Base-by-base conservation (phyloP, 257 asterid genomes). In the Linaria vulgaris region DNA sequence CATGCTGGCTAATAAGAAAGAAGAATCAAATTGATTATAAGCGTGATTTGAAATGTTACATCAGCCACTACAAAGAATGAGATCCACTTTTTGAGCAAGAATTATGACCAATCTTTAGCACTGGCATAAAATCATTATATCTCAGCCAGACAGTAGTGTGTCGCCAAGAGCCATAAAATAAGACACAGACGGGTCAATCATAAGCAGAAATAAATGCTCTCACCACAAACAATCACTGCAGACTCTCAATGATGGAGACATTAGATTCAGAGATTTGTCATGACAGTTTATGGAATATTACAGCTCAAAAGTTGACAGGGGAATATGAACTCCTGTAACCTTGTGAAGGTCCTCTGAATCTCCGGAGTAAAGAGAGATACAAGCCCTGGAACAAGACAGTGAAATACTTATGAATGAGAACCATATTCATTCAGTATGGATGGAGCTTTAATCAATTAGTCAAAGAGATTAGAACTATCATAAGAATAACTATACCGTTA, bases 281-380 rank as follows among this genome's bases (percentile, higher is more conserved):
- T 6, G 60, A 23, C 24, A 44, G 54, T 27, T 27, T 17, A 16
- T 37, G 61, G 37, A 38, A 49, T 23, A 56, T 4, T 20, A 37
- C 47, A 57, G 69, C 74, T 83, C 91, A 92, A 73, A 92, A 92
- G 47, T 85, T 65, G 52, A 92, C 96, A 6, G 96, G 96, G 56
- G 97, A 87, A 79, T 92, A 92, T 22, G 99, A 76, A 76, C 89
- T 89, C 74, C 96, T 74, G 73, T 87, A 67, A 56, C 83, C 79
- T 48, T 79, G 76, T 55, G 96, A 89, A 52, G 96, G 97, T 69
- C 99, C 96, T 68, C 87, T 78, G 74, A 85, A 83, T 82, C 91
- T 79, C 72, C 78, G 78, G 55, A 87, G 66, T 38, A 88, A 47
- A 27, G 97, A 83, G 62, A 45, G 72, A 68, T 63, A 82, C 49